These are phyloP conservation scores for Lachnellula occidentalis DNA, from an alignment of 2,329 filamentous ascomycete species.

Conservation along the genomic window DNA sequence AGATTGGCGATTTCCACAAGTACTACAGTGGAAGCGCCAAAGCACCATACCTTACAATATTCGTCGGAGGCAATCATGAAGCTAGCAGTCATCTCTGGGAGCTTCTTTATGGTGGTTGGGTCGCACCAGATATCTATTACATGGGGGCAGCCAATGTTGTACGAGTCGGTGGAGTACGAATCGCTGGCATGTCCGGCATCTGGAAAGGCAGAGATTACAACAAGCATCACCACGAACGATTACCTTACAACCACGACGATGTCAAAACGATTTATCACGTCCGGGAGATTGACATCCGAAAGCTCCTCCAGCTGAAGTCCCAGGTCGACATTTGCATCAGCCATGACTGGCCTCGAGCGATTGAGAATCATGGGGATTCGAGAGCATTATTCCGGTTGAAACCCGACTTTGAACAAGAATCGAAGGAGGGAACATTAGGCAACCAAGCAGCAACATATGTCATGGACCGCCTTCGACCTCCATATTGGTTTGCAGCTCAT, in stretches of 20 bases:
- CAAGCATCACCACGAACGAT: slow-evolving; percentile 74
- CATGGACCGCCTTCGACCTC: slow-evolving; percentile 73
- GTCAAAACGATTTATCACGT: slow-evolving; percentile 83
- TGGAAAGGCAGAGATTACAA: slow-evolving; percentile 90
- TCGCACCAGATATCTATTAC: slow-evolving; percentile 95
- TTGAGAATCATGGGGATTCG: slow-evolving; percentile 74
- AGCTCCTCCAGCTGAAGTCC: slow-evolving; percentile 75
- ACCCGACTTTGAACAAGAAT: slow-evolving; percentile 69
- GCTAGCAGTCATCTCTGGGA: slow-evolving; percentile 87
- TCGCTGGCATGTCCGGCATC: slow-evolving; percentile 87
- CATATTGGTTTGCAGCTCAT: slow-evolving; percentile 91
- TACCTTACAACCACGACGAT: slow-evolving; percentile 76
- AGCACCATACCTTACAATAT: slow-evolving; percentile 86
- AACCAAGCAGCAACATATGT: slow-evolving; percentile 75
- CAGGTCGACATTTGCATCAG: slow-evolving; percentile 89
- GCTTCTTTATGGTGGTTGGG: slow-evolving; percentile 95
- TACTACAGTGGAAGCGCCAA: slow-evolving; percentile 78
- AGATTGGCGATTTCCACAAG: slow-evolving; percentile 85
- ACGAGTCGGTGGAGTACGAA: slow-evolving; percentile 75
- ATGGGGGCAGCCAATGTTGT: slow-evolving; percentile 88
- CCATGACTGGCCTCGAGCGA: slow-evolving; percentile 87
- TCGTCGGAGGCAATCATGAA: slow-evolving; percentile 93
- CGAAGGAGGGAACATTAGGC: slow-evolving; percentile 67
- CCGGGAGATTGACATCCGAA: slow-evolving; percentile 83
- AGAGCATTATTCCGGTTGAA: slow-evolving; percentile 67